Percentiles rank a stretch among this genome's conserved stretches.
Evolutionary conservation across 2,329 filamentous ascomycete species (phyloP).

Genomic region (Aspergillus proliferans): DNA sequence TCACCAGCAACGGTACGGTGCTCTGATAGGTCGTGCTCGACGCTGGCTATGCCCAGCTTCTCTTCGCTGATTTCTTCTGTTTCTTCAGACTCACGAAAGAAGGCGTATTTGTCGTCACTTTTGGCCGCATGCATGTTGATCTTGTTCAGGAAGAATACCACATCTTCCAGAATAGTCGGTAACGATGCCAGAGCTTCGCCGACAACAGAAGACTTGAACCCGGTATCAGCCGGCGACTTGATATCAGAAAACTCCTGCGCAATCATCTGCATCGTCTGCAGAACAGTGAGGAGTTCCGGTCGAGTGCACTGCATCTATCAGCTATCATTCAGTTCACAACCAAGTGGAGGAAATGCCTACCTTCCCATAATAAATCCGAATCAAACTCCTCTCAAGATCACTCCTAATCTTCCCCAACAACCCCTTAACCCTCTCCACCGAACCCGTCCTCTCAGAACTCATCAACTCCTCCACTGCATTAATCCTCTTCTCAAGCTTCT

Average conservation of each 20-base stretch:
- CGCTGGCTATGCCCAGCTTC: slow-evolving; percentile 82
- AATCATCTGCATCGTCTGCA: slow-evolving; percentile 80
- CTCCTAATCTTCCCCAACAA: slow-evolving; percentile 66
- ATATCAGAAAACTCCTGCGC: slow-evolving; percentile 67
- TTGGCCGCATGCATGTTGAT: slow-evolving; percentile 81
- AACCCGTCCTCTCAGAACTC: slow-evolving; percentile 57
- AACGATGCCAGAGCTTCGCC: slow-evolving; percentile 66
- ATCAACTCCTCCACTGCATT: slow-evolving; percentile 81
- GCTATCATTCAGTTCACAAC: background rate
- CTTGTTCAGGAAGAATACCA: slow-evolving; percentile 70
- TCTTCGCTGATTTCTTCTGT: slow-evolving; percentile 83
- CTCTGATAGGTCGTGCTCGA: slow-evolving; percentile 79
- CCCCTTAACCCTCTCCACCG: slow-evolving; percentile 66
- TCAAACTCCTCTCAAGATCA: slow-evolving; percentile 87
- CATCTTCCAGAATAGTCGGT: slow-evolving; percentile 66
- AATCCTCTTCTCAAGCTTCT: slow-evolving; percentile 68
- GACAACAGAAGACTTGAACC: slow-evolving; percentile 66
- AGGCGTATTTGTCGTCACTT: slow-evolving; percentile 84
- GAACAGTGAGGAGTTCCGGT: slow-evolving; percentile 74
- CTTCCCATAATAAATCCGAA: slow-evolving; percentile 95
- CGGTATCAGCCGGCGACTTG: slow-evolving; percentile 58
- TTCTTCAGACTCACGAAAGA: slow-evolving; percentile 82
- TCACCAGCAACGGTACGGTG: slow-evolving; percentile 67
- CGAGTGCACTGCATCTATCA: slow-evolving; percentile 59
- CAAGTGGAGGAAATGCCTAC: slow-evolving; percentile 17